Evolutionary conservation across 768 basidiomycete species (phyloP).

Genomic region (Suillus alpinus): DNA sequence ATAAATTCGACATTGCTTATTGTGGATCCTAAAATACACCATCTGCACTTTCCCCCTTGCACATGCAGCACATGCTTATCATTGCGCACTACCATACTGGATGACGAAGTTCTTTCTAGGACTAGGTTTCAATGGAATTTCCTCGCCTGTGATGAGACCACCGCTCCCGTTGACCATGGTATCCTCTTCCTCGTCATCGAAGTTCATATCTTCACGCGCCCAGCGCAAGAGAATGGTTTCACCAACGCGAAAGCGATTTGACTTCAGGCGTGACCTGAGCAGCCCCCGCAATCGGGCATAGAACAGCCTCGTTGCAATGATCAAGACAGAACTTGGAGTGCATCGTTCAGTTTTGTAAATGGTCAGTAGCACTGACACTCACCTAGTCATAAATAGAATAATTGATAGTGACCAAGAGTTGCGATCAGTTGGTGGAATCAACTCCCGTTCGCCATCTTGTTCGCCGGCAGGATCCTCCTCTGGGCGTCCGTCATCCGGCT

Average conservation of each 20-base stretch:
- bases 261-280: background rate
- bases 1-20: too few relatives aligned
- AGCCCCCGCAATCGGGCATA: background rate
- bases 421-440: background rate
- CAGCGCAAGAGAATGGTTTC: constrained; percentile 3
- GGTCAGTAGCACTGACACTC: background rate
- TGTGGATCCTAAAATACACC: too few relatives aligned
- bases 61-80: background rate
- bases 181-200: constrained; percentile 3
- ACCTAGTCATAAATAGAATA: background rate
- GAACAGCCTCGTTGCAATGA: background rate
- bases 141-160: background rate
- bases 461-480: background rate
- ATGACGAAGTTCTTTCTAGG: background rate
- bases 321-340: background rate
- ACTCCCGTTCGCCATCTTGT: background rate
- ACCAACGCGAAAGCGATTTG: constrained; percentile 4
- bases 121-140: constrained; percentile 6
- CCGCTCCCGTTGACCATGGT: background rate
- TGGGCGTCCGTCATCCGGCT: background rate
- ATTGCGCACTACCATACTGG: constrained; percentile 7
- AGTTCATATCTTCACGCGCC: background rate
- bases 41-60: background rate
- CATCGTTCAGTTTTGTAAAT: background rate
- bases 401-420: background rate